Percentiles rank a stretch among this genome's conserved stretches.
Conservation (phyloP, 305 asterid species). For the Fraxinus xanthoxyloides region DNA sequence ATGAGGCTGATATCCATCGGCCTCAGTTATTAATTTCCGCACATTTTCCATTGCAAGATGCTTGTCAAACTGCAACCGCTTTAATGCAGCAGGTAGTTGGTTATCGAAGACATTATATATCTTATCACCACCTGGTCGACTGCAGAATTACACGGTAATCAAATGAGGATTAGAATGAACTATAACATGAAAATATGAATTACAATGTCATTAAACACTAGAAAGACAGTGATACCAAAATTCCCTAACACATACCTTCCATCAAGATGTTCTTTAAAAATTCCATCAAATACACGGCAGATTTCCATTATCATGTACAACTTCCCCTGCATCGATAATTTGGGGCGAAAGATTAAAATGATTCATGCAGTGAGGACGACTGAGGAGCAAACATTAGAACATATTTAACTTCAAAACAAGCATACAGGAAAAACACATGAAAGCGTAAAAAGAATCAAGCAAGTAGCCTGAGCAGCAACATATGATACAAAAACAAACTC, state of each 20-base stretch:
- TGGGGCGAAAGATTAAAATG: conserved; percentile 3
- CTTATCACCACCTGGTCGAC: conserved; percentile 87
- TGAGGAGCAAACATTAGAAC: neutral
- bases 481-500: neutral
- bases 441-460: conserved; percentile 9
- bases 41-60: conserved; percentile 79
- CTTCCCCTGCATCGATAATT: conserved; percentile 51
- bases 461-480: neutral
- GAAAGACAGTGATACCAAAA: conserved; percentile 3
- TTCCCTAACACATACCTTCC: conserved; percentile 49
- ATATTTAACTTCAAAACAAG: neutral
- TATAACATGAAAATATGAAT: neutral
- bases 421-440: neutral
- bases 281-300: conserved; percentile 70
- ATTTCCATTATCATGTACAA: conserved; percentile 84
- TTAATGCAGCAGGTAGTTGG: conserved; percentile 75
- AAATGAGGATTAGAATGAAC: neutral
- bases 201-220: neutral
- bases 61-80: conserved; percentile 75
- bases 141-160: conserved; percentile 28
- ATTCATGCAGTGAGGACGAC: conserved; percentile 15
- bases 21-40: conserved; percentile 67
- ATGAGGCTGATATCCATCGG: conserved; percentile 86
- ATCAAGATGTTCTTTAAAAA: conserved; percentile 80
- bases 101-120: conserved; percentile 65